Conservation (phyloP, 129 eudicot species). For the Lactuca sativa region DNA sequence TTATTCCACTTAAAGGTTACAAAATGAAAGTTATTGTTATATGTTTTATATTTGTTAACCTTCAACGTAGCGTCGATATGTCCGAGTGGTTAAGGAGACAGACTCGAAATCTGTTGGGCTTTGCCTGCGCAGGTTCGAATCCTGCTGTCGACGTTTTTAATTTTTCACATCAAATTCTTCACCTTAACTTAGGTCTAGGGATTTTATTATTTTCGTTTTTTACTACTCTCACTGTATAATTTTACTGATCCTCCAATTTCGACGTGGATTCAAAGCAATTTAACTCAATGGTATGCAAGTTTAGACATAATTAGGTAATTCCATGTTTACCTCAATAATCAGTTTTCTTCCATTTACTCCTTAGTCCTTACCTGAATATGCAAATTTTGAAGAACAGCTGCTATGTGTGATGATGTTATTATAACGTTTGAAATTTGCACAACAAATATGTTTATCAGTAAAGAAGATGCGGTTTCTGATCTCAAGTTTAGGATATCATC, state of each 20-base stretch:
- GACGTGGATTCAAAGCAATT: background rate
- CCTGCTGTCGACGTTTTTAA: slow-evolving; percentile 77
- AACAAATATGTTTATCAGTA: background rate
- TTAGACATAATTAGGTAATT: too few species aligned
- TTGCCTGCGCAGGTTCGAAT: slow-evolving; percentile 98
- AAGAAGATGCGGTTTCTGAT: background rate
- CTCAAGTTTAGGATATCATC: background rate
- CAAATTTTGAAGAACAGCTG: background rate
- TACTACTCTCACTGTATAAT: background rate
- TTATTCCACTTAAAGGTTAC: background rate
- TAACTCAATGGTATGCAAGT: background rate
- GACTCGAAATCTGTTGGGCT: slow-evolving; percentile 98
- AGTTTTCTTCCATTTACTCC: background rate
- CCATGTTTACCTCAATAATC: background rate
- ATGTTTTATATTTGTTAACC: background rate
- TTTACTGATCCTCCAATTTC: background rate
- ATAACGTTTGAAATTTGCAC: background rate
- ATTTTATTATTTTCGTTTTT: background rate
- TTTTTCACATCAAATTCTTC: background rate
- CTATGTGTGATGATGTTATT: background rate
- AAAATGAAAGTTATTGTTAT: too few species aligned
- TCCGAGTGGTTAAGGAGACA: slow-evolving; percentile 99
- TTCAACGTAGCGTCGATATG: slow-evolving; percentile 47
- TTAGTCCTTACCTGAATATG: background rate
- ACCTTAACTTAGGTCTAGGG: too few species aligned